Conservation (phyloP, 2,329 filamentous ascomycete genomes). For the Neoarthrinium moseri region DNA sequence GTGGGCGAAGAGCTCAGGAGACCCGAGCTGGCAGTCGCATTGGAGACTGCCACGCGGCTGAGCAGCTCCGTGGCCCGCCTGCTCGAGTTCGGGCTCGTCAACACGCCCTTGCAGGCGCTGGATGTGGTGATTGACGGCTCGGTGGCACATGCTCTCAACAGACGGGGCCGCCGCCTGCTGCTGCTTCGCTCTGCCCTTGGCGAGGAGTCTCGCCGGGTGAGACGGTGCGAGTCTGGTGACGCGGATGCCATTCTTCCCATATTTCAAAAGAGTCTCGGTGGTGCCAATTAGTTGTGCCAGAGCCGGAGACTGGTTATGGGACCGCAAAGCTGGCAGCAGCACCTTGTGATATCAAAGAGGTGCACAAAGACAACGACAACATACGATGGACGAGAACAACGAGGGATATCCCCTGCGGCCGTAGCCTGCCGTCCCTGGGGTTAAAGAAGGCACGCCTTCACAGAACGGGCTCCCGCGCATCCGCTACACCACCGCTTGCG, state of each 20-base stretch:
- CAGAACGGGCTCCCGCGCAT: not conserved
- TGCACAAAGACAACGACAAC: not conserved
- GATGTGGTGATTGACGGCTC: conserved; percentile 58
- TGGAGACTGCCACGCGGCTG: conserved; percentile 51
- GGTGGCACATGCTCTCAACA: conserved; percentile 54
- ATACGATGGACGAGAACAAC: not conserved
- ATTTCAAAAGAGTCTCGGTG: not conserved
- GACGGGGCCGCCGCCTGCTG: conserved; percentile 46
- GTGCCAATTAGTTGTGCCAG: not conserved
- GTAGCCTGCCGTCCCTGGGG: not conserved
- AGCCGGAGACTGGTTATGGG: not conserved
- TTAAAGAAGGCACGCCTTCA: not conserved
- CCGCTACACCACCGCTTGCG: conserved; percentile 2
- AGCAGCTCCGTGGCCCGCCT: conserved; percentile 55
- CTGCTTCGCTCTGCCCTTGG: conserved; percentile 30
- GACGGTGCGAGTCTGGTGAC: conserved; percentile 32
- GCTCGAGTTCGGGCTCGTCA: conserved; percentile 46
- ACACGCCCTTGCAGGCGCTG: conserved; percentile 49
- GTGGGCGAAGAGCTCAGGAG: conserved; percentile 27
- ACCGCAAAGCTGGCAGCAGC: not conserved
- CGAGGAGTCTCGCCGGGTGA: conserved; percentile 38
- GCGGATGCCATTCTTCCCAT: conserved; percentile 33
- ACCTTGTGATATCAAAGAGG: too few species aligned
- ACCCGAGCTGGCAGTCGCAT: conserved; percentile 34
- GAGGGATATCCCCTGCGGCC: not conserved